Base-by-base conservation (phyloP, 1,139 yeast genomes). In the Geotrichum citri-aurantii region DNA sequence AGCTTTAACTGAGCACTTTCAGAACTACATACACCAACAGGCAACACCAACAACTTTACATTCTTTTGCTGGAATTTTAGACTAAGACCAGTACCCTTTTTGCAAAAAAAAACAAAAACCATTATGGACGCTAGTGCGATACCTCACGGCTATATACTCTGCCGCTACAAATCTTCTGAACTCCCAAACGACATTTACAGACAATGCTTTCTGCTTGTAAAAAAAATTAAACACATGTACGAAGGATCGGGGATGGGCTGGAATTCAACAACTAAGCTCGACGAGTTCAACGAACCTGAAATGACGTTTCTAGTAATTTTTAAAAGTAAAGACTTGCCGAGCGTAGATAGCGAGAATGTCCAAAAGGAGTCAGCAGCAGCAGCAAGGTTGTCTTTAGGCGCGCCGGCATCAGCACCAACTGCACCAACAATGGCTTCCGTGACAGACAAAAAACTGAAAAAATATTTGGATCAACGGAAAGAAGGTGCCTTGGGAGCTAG, bases 231-330 rank as follows among this genome's bases (percentile, higher is more conserved):
- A 48, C 58, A 64, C 8, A 61, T 69, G 62, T 71, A 71, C 61
- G 60, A 62, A 7, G 68, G 64, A 6, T 62, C 69, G 14, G 84
- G 84, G 0, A 62, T 63, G 44, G 66, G 74, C 19, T 83, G 87
- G 87, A 67, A 70, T 52, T 61, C 61, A 1, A 50, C 50, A n/a
- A 73, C 69, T 8, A 83, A 83, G 65, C 61, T 67, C 17, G 69
- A 64, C 12, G 87, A 83, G 68, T 76, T 82, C 79, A 60, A 65
- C 21, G 80, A 79, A 56, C 67, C 73, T 0, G 82, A 80, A 0
- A 69, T 83, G 65, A 70, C 75, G 2, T 81, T 77, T 62, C 48
- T 62, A 17, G 67, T 79, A 2, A 37, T 57, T 21, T 27, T 50
- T 44, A 37, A 37, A 37, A 37, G 21, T 37, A 19, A 37, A 31